These are phyloP conservation scores for Hypomontagnella monticulosa DNA, from an alignment of 495 filamentous ascomycete species.

Conservation along the genomic window DNA sequence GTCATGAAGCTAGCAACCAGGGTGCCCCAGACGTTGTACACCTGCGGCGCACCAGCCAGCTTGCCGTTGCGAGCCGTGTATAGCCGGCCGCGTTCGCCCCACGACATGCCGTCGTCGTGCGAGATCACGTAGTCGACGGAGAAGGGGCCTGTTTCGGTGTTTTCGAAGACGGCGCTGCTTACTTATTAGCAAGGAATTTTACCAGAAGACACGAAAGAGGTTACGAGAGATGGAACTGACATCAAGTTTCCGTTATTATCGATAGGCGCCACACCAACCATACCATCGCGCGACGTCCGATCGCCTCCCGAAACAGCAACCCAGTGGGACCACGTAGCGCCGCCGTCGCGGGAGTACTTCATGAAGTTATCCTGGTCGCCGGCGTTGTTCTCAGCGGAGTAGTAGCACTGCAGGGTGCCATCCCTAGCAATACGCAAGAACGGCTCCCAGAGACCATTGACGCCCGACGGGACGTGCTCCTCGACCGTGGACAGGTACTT, in stretches of 20 bases:
- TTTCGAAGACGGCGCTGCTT: conserved; percentile 64
- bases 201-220: background rate
- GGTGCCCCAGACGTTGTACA: conserved; percentile 65
- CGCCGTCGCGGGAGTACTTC: conserved; percentile 61
- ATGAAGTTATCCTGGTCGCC: conserved; percentile 67
- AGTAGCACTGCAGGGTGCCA: conserved; percentile 66
- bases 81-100: conserved; percentile 62
- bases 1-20: conserved; percentile 70
- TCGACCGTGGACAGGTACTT: conserved; percentile 60
- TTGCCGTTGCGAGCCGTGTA: conserved; percentile 56
- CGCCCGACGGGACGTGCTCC: conserved; percentile 46
- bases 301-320: conserved; percentile 58
- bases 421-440: conserved; percentile 62
- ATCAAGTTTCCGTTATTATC: conserved; percentile 52
- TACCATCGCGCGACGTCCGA: conserved; percentile 63
- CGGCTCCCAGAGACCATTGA: conserved; percentile 67
- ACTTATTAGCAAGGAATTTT: background rate
- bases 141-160: conserved; percentile 56
- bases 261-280: conserved; percentile 63
- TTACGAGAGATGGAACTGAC: conserved; percentile 8
- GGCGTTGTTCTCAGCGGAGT: conserved; percentile 62
- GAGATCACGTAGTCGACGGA: conserved; percentile 61
- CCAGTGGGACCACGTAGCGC: conserved; percentile 58
- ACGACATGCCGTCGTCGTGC: conserved; percentile 65
- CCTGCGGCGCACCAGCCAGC: conserved; percentile 60